Conservation (phyloP, 2,329 filamentous ascomycete species). For the Fusarium sp. region DNA sequence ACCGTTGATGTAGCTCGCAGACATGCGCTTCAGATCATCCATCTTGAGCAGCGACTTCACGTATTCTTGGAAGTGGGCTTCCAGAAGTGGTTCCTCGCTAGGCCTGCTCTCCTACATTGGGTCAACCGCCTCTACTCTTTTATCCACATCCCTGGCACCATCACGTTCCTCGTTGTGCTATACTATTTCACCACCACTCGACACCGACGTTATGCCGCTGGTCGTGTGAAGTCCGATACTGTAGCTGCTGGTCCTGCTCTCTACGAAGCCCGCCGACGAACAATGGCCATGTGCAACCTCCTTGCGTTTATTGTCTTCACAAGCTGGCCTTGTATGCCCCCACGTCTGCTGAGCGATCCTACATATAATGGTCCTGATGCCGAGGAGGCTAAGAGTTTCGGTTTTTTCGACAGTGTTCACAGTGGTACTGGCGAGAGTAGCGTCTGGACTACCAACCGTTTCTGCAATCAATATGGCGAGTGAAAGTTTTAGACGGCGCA, state of each 20-base stretch:
- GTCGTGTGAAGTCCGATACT: conserved; percentile 49
- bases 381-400: conserved; percentile 69
- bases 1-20: conserved; percentile 76
- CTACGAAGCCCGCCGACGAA: conserved; percentile 69
- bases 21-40: conserved; percentile 76
- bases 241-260: conserved; percentile 58
- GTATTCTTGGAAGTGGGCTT: conserved; percentile 75
- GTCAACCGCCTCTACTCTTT: conserved; percentile 82
- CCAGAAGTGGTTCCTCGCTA: conserved; percentile 66
- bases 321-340: conserved; percentile 75
- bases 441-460: conserved; percentile 70
- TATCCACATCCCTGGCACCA: conserved; percentile 83
- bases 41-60: conserved; percentile 72
- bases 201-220: conserved; percentile 57
- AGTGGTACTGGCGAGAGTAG: conserved; percentile 65
- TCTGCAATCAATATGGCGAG: conserved; percentile 81
- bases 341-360: conserved; percentile 69
- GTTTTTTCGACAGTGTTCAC: conserved; percentile 73
- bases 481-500: conserved; percentile 54
- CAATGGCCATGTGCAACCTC: conserved; percentile 73
- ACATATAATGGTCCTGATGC: conserved; percentile 68
- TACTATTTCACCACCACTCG: conserved; percentile 78
- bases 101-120: conserved; percentile 71
- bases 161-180: conserved; percentile 73
- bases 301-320: conserved; percentile 72